phyloP scores from a whole-genome alignment of 331 rosid genomes.

The Quercus tomentella region DNA sequence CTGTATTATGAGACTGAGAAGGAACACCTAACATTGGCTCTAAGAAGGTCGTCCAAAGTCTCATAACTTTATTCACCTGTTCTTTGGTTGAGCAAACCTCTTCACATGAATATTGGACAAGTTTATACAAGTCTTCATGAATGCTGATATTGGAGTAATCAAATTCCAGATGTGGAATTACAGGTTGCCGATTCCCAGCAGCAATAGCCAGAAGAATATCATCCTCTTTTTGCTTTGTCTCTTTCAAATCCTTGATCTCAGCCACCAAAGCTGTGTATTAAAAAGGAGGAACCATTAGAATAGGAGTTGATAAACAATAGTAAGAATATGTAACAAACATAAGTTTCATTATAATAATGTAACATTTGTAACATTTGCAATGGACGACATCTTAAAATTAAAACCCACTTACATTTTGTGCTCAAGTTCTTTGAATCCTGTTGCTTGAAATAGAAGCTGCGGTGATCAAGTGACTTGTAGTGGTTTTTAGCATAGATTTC shows the following conservation, averaged over 20 bases:
- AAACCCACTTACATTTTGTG: conserved; percentile 67
- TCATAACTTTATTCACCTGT: conserved; percentile 62
- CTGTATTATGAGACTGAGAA: conserved; percentile 45
- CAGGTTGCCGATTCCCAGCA: conserved; percentile 63
- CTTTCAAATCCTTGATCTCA: conserved; percentile 82
- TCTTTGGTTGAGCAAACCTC: conserved; percentile 81
- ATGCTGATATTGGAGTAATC: conserved; percentile 62
- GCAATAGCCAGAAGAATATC: conserved; percentile 71
- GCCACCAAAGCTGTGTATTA: conserved; percentile 59
- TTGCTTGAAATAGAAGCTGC: conserved; percentile 90
- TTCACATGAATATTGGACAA: conserved; percentile 65
- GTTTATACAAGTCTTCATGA: conserved; percentile 81
- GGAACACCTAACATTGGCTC: conserved; percentile 75
- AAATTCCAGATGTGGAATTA: conserved; percentile 65
- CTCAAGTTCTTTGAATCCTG: conserved; percentile 91
- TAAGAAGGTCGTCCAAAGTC: conserved; percentile 67
- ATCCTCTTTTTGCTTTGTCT: conserved; percentile 68
- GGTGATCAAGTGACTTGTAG: conserved; percentile 87
- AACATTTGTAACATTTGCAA: background rate
- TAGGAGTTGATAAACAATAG: background rate
- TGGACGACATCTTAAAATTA: background rate
- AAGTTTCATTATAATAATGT: background rate
- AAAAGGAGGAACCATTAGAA: background rate
- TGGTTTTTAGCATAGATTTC: conserved; percentile 85
- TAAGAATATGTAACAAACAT: conserved; percentile 7